Base-by-base conservation (phyloP, 164 flowering plant genomes). In the Tinospora cordifolia region DNA sequence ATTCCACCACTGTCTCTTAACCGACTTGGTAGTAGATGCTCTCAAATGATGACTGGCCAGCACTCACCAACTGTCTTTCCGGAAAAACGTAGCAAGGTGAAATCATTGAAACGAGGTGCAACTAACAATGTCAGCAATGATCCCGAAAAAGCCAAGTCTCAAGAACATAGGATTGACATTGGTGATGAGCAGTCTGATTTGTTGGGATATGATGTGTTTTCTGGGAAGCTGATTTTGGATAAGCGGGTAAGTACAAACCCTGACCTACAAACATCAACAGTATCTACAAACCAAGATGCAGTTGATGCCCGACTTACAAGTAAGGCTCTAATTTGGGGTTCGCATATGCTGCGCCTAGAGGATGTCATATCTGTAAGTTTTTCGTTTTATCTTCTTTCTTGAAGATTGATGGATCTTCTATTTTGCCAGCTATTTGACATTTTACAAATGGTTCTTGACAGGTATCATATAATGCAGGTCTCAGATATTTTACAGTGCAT, bases 11-110 rank as follows among this genome's bases (percentile, higher is more conserved):
- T 87, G 80, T 81, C 94, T 68, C 77, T 83, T 71, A 86, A 91
- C 63, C 89, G 90, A 14, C 68, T 89, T 77, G 85, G 96, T 15
- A 78, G 77, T 62, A 81, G 88, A 73, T 89, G 97, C 70, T 84
- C 97, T 26, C 97, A 87, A 72, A 80, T 86, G 69, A 77, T 90
- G 25, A 85, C 89, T 40, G 89, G 88, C 57, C 95, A 90, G 77
- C 96, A 91, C 40, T 75, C 98, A 19, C 98, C 99, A 1, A 78
- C 87, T 75, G 98, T 94, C 19, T 92, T 92, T 79, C 99, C 99
- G 3, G 98, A 92, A 80, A 94, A 90, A 72, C 91, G 97, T 30
- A 74, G 88, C 66, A 88, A 81, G 72, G 84, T 82, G 63, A 94
- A 83, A 84, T 78, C 85, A 60, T 73, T 77, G 9, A 78, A 75